Evolutionary conservation across 208 protist genomes (phyloP).

Genomic region (Crithidia thermophila): DNA sequence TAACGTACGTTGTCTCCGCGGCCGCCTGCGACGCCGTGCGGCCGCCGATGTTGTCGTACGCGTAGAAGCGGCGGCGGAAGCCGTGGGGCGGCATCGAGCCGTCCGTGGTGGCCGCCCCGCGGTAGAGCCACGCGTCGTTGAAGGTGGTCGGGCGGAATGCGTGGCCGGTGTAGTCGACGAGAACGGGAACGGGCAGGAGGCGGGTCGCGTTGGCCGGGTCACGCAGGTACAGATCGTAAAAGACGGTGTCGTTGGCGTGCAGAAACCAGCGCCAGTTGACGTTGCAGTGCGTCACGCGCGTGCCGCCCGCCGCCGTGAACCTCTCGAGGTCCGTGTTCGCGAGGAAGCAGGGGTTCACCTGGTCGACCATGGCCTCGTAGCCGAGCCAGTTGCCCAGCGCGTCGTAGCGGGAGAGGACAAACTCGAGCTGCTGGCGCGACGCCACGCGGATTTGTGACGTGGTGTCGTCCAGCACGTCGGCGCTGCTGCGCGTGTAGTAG

Average conservation of each 20-base stretch:
- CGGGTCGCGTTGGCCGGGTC: conserved; percentile 53
- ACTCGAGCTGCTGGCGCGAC: conserved; percentile 38
- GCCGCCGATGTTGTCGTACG: conserved; percentile 75
- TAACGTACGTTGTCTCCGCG: conserved; percentile 29
- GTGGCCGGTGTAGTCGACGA: conserved; percentile 57
- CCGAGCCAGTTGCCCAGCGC: conserved; percentile 63
- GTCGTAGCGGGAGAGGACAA: conserved; percentile 64
- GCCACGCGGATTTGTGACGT: conserved; percentile 2
- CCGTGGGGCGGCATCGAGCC: conserved; percentile 12
- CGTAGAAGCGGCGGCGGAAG: conserved; percentile 62
- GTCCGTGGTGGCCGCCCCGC: conserved; percentile 11
- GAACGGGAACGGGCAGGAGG: conserved; percentile 66
- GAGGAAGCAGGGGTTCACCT: conserved; percentile 68
- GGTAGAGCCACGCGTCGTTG: conserved; percentile 44
- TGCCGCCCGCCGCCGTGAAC: conserved; percentile 61
- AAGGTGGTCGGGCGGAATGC: conserved; percentile 35
- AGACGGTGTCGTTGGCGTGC: conserved; percentile 33
- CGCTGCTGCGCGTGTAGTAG: conserved; percentile 58
- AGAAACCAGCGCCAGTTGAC: conserved; percentile 49
- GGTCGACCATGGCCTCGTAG: conserved; percentile 35
- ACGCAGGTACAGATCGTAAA: conserved; percentile 79
- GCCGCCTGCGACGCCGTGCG: neutral
- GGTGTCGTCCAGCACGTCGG: conserved; percentile 30
- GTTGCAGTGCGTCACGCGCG: conserved; percentile 37
- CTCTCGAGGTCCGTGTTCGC: conserved; percentile 29